Conservation (phyloP, 345 rosid species). For the Pistacia atlantica region DNA sequence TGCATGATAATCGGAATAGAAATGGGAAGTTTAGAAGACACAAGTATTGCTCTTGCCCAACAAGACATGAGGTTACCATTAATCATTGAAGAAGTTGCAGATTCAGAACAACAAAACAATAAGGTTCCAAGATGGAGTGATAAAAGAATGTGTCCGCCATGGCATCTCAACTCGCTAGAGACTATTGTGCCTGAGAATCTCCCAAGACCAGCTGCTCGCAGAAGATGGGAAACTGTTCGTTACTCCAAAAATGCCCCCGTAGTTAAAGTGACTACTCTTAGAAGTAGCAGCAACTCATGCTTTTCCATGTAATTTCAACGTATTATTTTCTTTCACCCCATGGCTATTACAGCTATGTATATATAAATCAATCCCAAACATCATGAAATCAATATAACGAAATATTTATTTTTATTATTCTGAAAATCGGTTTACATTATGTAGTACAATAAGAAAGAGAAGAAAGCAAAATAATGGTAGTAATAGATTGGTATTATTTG, state of each 20-base stretch:
- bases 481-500: not conserved
- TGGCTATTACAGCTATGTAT: not conserved
- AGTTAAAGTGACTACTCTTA: not conserved
- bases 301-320: constrained; percentile 23
- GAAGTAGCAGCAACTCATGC: constrained; percentile 12
- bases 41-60: not conserved
- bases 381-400: not conserved
- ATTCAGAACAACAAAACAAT: not conserved
- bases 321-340: too few relatives aligned
- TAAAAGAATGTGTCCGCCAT: constrained; percentile 37
- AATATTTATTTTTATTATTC: too few relatives aligned
- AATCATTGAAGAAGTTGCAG: not conserved
- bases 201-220: constrained; percentile 37
- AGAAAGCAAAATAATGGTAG: not conserved
- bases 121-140: constrained; percentile 35
- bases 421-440: not conserved
- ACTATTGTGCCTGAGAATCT: constrained; percentile 45
- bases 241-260: constrained; percentile 12
- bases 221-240: constrained; percentile 23
- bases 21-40: not conserved
- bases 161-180: constrained; percentile 40
- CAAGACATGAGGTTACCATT: not conserved
- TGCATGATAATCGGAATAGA: constrained; percentile 1
- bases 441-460: not conserved
- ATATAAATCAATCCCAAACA: not conserved